phyloP scores from a whole-genome alignment of 257 asterid genomes.

The Jacaranda mimosifolia region DNA sequence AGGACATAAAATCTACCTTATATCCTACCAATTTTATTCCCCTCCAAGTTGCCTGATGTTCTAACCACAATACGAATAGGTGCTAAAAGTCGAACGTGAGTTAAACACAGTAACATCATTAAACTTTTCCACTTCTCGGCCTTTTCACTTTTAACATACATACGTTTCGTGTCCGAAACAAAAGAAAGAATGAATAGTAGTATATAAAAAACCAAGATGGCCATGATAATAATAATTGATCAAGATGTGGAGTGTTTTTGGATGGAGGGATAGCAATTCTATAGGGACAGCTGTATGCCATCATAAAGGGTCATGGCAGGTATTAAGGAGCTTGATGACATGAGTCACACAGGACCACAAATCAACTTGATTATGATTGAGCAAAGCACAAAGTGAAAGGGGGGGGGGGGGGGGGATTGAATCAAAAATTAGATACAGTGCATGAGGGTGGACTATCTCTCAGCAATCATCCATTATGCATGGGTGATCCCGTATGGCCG shows the following conservation, averaged over 20 bases:
- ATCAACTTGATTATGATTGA: slow-evolving; percentile 43
- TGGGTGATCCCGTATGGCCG: slow-evolving; percentile 32
- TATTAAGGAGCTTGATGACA: slow-evolving; percentile 43
- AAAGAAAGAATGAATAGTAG: neutral
- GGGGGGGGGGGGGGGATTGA: slow-evolving; percentile 11
- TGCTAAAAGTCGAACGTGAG: neutral
- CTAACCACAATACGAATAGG: neutral
- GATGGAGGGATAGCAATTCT: slow-evolving; percentile 12
- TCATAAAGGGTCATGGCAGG: slow-evolving; percentile 44
- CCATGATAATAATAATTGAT: slow-evolving; percentile 28
- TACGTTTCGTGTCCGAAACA: neutral
- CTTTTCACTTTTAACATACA: neutral
- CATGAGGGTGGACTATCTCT: slow-evolving; percentile 25
- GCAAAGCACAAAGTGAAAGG: slow-evolving; percentile 8
- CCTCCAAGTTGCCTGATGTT: neutral
- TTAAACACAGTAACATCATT: neutral
- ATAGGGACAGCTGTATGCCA: slow-evolving; percentile 49
- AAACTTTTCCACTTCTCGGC: too few species aligned
- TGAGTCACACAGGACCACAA: slow-evolving; percentile 50
- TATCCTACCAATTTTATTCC: neutral
- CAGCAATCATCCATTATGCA: slow-evolving; percentile 37
- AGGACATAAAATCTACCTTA: neutral
- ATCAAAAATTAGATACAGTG: slow-evolving; percentile 39
- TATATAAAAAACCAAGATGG: neutral
- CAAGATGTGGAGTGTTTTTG: slow-evolving; percentile 17